These are phyloP conservation scores for Phlebiopsis flavidoalba DNA, from an alignment of 768 basidiomycete species.

Conservation along the genomic window DNA sequence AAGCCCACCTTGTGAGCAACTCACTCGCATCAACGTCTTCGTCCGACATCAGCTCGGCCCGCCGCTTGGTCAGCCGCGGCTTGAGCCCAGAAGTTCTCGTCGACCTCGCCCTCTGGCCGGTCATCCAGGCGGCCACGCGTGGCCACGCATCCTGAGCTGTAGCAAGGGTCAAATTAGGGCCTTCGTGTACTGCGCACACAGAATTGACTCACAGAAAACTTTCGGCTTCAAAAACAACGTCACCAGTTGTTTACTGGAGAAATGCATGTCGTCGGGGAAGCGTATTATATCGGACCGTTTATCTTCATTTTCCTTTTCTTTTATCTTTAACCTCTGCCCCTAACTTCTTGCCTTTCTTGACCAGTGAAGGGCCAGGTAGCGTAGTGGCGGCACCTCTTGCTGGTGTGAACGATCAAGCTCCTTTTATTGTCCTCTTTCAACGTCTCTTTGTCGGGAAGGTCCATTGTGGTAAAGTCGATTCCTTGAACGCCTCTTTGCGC, in stretches of 20 bases:
- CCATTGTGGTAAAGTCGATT: constrained; percentile 73
- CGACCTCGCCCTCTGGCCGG: constrained; percentile 80
- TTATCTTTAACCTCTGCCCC: constrained; percentile 38
- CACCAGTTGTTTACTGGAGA: constrained; percentile 84
- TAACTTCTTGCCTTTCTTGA: constrained; percentile 23
- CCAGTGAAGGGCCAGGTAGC: constrained; percentile 35
- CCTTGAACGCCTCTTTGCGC: constrained; percentile 77
- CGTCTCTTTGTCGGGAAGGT: constrained; percentile 53
- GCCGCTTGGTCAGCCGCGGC: constrained; percentile 83
- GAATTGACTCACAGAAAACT: constrained; percentile 67
- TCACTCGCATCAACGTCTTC: constrained; percentile 65
- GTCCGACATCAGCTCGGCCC: constrained; percentile 38
- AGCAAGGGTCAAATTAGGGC: not conserved
- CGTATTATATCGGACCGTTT: constrained; percentile 65
- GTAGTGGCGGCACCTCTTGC: constrained; percentile 68
- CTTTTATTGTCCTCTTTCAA: no score
- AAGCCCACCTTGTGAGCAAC: constrained; percentile 18
- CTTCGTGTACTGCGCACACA: not conserved
- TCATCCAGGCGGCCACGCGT: constrained; percentile 42
- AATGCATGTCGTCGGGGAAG: constrained; percentile 97
- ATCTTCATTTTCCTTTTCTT: constrained; percentile 47
- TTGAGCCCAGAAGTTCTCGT: constrained; percentile 96
- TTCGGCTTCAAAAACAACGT: constrained; percentile 95
- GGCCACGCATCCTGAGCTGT: constrained; percentile 88
- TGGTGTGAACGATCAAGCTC: constrained; percentile 76